phyloP scores from a whole-genome alignment of 2,329 filamentous ascomycete genomes.

The Harringtonia lauricola region DNA sequence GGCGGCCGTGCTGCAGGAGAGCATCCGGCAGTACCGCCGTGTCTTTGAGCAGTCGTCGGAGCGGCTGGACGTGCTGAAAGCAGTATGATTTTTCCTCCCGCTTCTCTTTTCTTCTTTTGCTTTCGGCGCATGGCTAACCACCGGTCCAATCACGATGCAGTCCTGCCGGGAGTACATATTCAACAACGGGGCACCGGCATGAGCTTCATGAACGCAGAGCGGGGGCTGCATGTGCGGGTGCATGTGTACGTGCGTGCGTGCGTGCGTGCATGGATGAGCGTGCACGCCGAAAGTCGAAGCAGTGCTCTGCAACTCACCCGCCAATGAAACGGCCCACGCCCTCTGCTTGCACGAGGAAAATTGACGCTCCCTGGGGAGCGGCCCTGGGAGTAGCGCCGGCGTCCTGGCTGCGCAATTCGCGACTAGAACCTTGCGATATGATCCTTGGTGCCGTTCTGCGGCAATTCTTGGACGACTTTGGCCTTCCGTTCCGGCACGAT shows the following conservation, averaged over 20 bases:
- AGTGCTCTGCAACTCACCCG: no score
- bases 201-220: not conserved
- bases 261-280: no score
- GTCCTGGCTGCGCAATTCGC: no score
- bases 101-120: not conserved
- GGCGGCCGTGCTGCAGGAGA: slow-evolving; percentile 67
- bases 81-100: slow-evolving; percentile 32
- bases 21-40: slow-evolving; percentile 72
- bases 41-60: slow-evolving; percentile 77
- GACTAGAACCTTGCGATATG: no score
- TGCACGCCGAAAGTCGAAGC: no score
- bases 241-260: no score
- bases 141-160: slow-evolving; percentile 12
- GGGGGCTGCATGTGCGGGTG: no score
- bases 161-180: slow-evolving; percentile 45
- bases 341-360: no score
- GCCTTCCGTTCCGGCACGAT: no score
- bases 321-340: not conserved
- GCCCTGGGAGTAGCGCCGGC: no score
- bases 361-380: not conserved
- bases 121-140: slow-evolving; percentile 6
- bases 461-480: no score
- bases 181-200: slow-evolving; percentile 9
- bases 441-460: no score
- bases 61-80: slow-evolving; percentile 56